phyloP scores from a whole-genome alignment of 2,329 filamentous ascomycete genomes.

The Aspergillus pseudotamarii region DNA sequence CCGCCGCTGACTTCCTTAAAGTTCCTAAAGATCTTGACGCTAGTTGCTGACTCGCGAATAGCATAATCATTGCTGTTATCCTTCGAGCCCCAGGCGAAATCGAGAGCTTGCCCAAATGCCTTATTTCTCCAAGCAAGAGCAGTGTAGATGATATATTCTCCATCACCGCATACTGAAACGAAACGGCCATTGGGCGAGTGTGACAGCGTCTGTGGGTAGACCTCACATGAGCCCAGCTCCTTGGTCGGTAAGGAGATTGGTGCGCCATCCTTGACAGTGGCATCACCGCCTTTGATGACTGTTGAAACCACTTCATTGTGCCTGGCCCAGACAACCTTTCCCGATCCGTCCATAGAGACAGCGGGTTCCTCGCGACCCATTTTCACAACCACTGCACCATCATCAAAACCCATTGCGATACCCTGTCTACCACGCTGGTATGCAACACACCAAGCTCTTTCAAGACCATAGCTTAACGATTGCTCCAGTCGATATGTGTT shows the following conservation, averaged over 20 bases:
- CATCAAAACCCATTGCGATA: constrained; percentile 93
- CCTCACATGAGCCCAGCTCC: constrained; percentile 92
- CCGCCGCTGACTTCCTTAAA: constrained; percentile 90
- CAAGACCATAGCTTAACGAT: constrained; percentile 91
- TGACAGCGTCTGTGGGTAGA: constrained; percentile 90
- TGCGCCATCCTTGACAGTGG: constrained; percentile 81
- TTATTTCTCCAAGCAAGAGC: constrained; percentile 96
- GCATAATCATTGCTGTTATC: constrained; percentile 99
- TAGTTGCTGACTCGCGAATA: constrained; percentile 90
- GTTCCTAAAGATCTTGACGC: constrained; percentile 96
- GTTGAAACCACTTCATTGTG: constrained; percentile 95
- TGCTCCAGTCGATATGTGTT: constrained; percentile 97
- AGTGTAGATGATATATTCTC: constrained; percentile 98
- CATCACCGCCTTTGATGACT: constrained; percentile 90
- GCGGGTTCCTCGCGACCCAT: constrained; percentile 96
- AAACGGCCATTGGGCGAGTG: constrained; percentile 97
- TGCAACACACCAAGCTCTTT: constrained; percentile 95
- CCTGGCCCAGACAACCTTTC: constrained; percentile 93
- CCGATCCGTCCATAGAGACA: constrained; percentile 93
- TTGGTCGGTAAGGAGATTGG: constrained; percentile 86
- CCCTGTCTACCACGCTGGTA: constrained; percentile 95
- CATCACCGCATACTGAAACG: constrained; percentile 88
- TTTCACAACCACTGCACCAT: constrained; percentile 96
- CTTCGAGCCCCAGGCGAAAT: constrained; percentile 96
- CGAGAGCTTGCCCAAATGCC: constrained; percentile 90